Percentiles rank a stretch among this genome's conserved stretches.
Conservation (phyloP, 352 stramenopile genomes). For the Phytophthora tubulina region DNA sequence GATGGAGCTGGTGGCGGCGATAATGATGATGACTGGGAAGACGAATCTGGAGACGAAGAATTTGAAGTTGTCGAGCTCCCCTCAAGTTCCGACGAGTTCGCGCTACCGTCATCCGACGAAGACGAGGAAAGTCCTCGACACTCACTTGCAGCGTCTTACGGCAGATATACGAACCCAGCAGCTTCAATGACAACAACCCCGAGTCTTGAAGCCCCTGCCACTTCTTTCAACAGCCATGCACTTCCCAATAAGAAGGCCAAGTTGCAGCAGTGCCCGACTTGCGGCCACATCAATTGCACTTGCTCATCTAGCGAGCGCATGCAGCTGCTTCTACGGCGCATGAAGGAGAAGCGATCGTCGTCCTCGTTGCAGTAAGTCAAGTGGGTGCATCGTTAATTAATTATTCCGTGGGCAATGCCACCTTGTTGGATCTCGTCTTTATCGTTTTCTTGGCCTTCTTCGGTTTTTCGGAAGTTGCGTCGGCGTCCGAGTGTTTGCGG, state of each 20-base stretch:
- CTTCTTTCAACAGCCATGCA: not conserved
- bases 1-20: constrained; percentile 25
- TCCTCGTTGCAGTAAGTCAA: constrained; percentile 37
- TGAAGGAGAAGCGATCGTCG: constrained; percentile 50
- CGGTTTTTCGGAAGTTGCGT: not conserved
- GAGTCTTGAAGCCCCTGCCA: not conserved
- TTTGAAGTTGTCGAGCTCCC: constrained; percentile 83
- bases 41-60: constrained; percentile 53
- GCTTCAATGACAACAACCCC: not conserved
- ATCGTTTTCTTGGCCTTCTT: constrained; percentile 28
- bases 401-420: constrained; percentile 28
- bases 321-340: constrained; percentile 51
- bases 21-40: constrained; percentile 41
- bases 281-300: constrained; percentile 42
- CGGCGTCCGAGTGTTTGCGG: constrained; percentile 17
- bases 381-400: constrained; percentile 28
- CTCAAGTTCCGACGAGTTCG: constrained; percentile 60
- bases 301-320: constrained; percentile 54
- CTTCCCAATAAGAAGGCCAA: constrained; percentile 65
- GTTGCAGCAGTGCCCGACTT: constrained; percentile 45
- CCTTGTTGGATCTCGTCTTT: constrained; percentile 13
- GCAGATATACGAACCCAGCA: not conserved
- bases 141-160: not conserved
- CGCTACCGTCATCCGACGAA: constrained; percentile 33
- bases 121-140: constrained; percentile 13